Base-by-base conservation (phyloP, 441 rosid species). In the Populus trichocarpa region DNA sequence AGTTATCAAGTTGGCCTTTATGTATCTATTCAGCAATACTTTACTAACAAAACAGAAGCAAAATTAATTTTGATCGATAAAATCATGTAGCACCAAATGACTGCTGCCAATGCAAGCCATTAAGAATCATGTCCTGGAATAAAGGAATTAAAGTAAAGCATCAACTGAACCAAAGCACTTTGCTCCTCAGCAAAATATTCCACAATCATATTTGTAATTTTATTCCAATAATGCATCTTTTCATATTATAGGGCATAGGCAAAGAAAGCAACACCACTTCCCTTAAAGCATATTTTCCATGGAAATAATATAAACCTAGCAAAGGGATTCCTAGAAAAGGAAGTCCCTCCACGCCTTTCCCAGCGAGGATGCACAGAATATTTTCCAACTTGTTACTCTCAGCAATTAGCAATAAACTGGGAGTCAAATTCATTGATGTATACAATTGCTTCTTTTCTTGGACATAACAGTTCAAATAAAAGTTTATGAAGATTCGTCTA, bases 11-110 rank as follows among this genome's bases (percentile, higher is more conserved):
- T 10, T 10, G 63, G 20, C 2, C 63, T 6, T 57, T 10, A 61
- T 22, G 28, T n/a, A 22, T 23, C 16, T 9, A 63, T 22, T 10
- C 66, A 61, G 66, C 10, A 26, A 22, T 22, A 5, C 6, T 61
- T 61, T 30, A 28, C 9, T 25, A 53, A 53, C 12, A 66, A 22
- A 4, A 67, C 30, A 53, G 4, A 67, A 46, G 26, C 50, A 5
- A 14, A 12, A 16, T 14, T 26, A 18, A 35, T 40, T 22, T 23
- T 40, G 25, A 40, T 40, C 46, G 32, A n/a, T 28, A 59, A 35
- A 73, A 73, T 57, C 23, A 64, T 22, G 76, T 67, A 6, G 70
- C 42, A 30, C 16, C 4, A 72, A 26, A 18, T 71, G 74, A 71
- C 38, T 26, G 53, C 65, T 28, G 33, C 9, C 75, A 57, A 30